Conservation (phyloP, 2,329 filamentous ascomycete species). For the Lachnellula occidentalis region DNA sequence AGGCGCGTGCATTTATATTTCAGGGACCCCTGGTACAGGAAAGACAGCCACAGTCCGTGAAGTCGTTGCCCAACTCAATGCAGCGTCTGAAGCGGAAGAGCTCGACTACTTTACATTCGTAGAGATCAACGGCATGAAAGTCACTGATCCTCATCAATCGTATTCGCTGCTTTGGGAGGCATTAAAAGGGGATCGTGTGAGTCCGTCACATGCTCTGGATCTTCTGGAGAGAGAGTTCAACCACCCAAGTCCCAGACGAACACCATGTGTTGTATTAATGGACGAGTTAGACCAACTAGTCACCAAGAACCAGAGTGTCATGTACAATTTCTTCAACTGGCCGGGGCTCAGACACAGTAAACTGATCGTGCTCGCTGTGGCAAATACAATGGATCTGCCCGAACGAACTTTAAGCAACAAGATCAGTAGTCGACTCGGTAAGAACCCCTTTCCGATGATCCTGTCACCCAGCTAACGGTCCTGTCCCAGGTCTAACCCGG, state of each 20-base stretch:
- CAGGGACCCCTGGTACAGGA: constrained; percentile 93
- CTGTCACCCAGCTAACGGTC: constrained; percentile 4
- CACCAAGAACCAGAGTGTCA: constrained; percentile 97
- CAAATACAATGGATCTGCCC: constrained; percentile 97
- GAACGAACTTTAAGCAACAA: constrained; percentile 97
- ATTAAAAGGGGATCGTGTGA: constrained; percentile 86
- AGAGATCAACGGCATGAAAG: constrained; percentile 99
- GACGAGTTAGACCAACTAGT: constrained; percentile 97
- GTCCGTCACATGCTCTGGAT: constrained; percentile 84
- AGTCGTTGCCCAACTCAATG: constrained; percentile 82
- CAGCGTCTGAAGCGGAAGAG: constrained; percentile 82
- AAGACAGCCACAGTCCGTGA: constrained; percentile 97
- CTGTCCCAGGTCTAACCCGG: constrained; percentile 62
- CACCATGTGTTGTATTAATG: constrained; percentile 96
- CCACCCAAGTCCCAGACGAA: constrained; percentile 80
- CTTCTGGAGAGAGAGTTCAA: constrained; percentile 89
- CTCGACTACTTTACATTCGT: constrained; percentile 98
- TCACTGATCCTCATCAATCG: constrained; percentile 94
- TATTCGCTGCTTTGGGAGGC: constrained; percentile 96
- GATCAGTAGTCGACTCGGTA: constrained; percentile 79
- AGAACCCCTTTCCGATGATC: not conserved
- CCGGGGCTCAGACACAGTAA: constrained; percentile 85
- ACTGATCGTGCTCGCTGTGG: constrained; percentile 92
- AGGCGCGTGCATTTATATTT: constrained; percentile 97
- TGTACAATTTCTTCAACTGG: constrained; percentile 99